Evolutionary conservation across 306 rosid genomes (phyloP).

Genomic region (Luffa aegyptiaca): DNA sequence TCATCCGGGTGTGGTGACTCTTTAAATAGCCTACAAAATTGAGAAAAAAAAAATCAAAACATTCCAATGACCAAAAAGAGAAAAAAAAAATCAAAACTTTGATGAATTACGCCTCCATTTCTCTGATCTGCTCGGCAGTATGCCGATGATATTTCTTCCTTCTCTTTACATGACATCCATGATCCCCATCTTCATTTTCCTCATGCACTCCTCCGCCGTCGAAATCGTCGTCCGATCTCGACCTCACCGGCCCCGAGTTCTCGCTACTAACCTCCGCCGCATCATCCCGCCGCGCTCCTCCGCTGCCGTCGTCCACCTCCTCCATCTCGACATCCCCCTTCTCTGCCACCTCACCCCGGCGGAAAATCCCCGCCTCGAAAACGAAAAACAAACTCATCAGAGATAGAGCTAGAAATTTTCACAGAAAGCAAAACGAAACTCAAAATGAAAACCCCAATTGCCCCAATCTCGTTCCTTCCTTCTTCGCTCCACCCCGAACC

Average conservation of each 20-base stretch:
- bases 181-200: conserved; percentile 30
- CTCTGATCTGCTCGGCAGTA: conserved; percentile 82
- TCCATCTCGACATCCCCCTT: conserved; percentile 47
- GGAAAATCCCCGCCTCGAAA: conserved; percentile 80
- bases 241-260: conserved; percentile 64
- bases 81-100: neutral
- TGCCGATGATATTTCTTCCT: conserved; percentile 94
- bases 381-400: neutral
- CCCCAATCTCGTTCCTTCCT: too few species aligned
- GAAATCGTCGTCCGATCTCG: conserved; percentile 84
- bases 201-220: conserved; percentile 54
- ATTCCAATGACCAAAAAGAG: neutral
- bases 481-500: too few species aligned
- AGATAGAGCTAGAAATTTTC: neutral
- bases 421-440: too few species aligned
- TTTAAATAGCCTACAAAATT: conserved; percentile 63
- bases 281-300: conserved; percentile 52
- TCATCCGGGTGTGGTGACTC: conserved; percentile 99
- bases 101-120: conserved; percentile 74
- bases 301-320: conserved; percentile 80
- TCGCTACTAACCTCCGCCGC: conserved; percentile 73
- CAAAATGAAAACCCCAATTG: neutral
- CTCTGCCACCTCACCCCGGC: conserved; percentile 33
- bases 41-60: neutral
- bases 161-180: conserved; percentile 54